These are phyloP conservation scores for Suhomyces yuchorum DNA, from an alignment of 1,139 yeast genomes.

Conservation along the genomic window DNA sequence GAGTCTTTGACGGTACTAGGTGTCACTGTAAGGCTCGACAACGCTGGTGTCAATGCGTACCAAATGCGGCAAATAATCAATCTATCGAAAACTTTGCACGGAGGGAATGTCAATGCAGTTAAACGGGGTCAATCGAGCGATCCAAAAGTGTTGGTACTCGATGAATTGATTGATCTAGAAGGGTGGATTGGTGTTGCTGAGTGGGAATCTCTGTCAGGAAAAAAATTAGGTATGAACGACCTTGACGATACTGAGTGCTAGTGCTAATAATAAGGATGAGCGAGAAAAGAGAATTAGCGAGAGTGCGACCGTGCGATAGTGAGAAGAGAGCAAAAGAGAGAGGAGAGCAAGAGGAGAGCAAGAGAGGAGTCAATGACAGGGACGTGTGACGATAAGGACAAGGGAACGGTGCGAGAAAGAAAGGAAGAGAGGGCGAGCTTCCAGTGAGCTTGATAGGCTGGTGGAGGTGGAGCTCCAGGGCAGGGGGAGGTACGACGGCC, in stretches of 20 bases:
- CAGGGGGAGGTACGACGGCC: too few species aligned
- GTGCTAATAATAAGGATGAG: too few species aligned
- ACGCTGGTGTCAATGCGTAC: neutral
- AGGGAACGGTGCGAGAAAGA: too few species aligned
- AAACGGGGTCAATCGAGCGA: neutral
- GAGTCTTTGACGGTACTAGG: neutral
- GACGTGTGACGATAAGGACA: too few species aligned
- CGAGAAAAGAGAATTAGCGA: neutral
- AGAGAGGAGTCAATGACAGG: too few species aligned
- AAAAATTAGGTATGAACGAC: slow-evolving; percentile 15
- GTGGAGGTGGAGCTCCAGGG: too few species aligned
- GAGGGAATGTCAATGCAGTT: neutral
- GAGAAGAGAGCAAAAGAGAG: too few species aligned
- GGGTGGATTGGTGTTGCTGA: slow-evolving; percentile 7
- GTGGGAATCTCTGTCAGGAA: slow-evolving; percentile 10
- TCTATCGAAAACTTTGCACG: neutral
- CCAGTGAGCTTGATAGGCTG: too few species aligned
- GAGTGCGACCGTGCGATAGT: neutral
- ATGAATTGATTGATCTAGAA: slow-evolving; percentile 1
- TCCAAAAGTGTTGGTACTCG: neutral
- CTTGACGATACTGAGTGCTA: slow-evolving; percentile 4
- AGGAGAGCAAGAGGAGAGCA: too few species aligned
- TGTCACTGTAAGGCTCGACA: neutral
- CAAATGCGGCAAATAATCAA: slow-evolving; percentile 2
- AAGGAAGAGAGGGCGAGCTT: too few species aligned